A percentile compares a stretch with the other conserved stretches of the same genome.
Conservation (phyloP, 768 basidiomycete species). For the Boletus rubroflammeus region DNA sequence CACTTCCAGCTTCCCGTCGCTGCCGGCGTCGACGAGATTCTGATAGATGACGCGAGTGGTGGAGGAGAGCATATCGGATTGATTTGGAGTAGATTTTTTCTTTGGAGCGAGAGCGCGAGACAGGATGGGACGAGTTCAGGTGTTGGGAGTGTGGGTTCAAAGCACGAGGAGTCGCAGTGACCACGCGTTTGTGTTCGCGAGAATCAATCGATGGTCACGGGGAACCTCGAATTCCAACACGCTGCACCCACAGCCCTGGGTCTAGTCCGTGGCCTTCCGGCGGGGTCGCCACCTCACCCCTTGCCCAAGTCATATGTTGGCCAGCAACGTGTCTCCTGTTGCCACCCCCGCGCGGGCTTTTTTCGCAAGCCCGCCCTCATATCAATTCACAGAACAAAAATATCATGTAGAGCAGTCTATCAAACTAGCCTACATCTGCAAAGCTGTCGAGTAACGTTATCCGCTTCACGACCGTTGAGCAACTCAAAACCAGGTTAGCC, state of each 20-base stretch:
- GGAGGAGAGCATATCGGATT: conserved; percentile 4
- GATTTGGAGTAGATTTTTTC: neutral
- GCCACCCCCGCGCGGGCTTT: neutral
- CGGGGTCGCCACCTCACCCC: too few relatives aligned
- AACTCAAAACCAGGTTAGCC: too few relatives aligned
- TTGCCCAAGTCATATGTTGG: too few relatives aligned
- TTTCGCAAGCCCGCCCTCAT: neutral
- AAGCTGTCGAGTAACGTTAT: too few relatives aligned
- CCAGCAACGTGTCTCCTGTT: neutral
- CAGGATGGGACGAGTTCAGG: neutral
- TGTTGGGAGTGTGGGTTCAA: conserved; percentile 4
- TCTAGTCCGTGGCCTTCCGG: too few relatives aligned
- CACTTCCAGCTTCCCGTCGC: conserved; percentile 20
- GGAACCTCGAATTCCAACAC: neutral
- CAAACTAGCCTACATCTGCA: neutral
- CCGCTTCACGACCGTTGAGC: too few relatives aligned
- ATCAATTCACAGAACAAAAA: too few relatives aligned
- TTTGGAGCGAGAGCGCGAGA: conserved; percentile 5
- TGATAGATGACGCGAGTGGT: conserved; percentile 26
- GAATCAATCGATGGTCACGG: neutral
- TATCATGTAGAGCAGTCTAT: neutral
- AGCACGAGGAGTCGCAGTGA: neutral
- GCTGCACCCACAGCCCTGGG: neutral
- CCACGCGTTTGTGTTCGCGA: neutral
- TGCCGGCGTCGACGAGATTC: conserved; percentile 26